Evolutionary conservation across 306 rosid species (phyloP), one percentile per base, ranked within the genome.

Genomic region (Quercus ilex): DNA sequence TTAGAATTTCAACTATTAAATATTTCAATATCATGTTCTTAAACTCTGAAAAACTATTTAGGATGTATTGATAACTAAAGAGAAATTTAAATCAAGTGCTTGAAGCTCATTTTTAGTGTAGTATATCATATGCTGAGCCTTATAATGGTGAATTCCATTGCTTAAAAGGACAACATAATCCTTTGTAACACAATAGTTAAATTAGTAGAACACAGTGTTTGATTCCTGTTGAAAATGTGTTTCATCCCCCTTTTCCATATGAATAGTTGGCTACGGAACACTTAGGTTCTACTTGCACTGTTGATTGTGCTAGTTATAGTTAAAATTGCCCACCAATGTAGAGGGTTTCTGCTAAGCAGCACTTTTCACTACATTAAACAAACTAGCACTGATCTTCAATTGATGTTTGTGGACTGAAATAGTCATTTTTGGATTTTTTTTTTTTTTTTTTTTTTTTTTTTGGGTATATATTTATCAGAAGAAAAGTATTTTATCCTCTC

Each of bases 281-380:
- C 53, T 10, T 49, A 1, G 53, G 53, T 49, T 49, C 53, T 49
- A 49, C 53, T 49, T 49, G 1, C 17, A 13, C 17, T 49, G 53
- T 74, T 74, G 69, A 76, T 33, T 69, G 82, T 74, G 38, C 80
- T 65, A 74, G 71, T 70, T 57, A 28, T 41, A 51, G 75, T 77
- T 69, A 80, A 68, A 69, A 64, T 62, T 73, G 55, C 57, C 35
- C 69, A 35, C 76, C 80, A 78, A 46, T 41, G 53, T 49, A 49
- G 53, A 49, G 74, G 75, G 69, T 58, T 78, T 74, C 78, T 77
- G 74, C 77, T 69, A 80, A 62, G 75, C 77, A 83, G 74, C 73
- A 41, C 76, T 51, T 74, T 68, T 49, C 53, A 49, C 17, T 12
- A 49, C 15, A 13, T 49, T 77, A 73, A 77, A 77, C 84, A 77